These are phyloP conservation scores for Ustilago trichophora DNA, from an alignment of 1,284 basidiomycete genomes.

Conservation along the genomic window DNA sequence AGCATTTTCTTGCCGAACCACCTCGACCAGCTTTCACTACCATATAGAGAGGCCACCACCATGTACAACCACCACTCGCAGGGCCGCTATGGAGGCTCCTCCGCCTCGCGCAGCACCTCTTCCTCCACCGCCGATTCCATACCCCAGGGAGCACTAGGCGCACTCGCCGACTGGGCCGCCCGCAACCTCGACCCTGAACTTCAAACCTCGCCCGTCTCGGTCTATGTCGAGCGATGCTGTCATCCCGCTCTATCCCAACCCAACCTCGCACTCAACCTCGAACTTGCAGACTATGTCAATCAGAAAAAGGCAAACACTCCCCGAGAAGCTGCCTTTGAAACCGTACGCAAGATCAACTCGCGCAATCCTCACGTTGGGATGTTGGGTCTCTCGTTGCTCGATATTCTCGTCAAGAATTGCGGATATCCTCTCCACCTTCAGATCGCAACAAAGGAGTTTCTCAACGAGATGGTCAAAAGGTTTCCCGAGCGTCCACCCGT, in stretches of 20 bases:
- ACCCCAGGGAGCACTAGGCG: slow-evolving; percentile 47
- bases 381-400: slow-evolving; percentile 78
- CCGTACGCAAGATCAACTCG: slow-evolving; percentile 84
- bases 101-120: slow-evolving; percentile 32
- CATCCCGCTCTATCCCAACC: slow-evolving; percentile 86
- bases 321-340: slow-evolving; percentile 84
- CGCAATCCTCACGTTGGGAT: slow-evolving; percentile 88
- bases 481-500: slow-evolving; percentile 97
- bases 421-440: slow-evolving; percentile 97
- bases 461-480: slow-evolving; percentile 95
- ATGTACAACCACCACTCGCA: slow-evolving; percentile 51
- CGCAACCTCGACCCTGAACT: slow-evolving; percentile 54
- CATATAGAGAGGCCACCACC: background rate
- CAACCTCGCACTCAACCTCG: slow-evolving; percentile 90
- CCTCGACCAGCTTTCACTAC: background rate
- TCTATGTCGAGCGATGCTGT: slow-evolving; percentile 76
- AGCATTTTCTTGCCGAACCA: too few species aligned
- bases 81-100: slow-evolving; percentile 27
- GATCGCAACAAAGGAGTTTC: slow-evolving; percentile 97
- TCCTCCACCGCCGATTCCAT: slow-evolving; percentile 12
- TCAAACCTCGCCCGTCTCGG: slow-evolving; percentile 46
- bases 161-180: slow-evolving; percentile 58
- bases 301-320: slow-evolving; percentile 97
- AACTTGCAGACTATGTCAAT: slow-evolving; percentile 92
- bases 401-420: slow-evolving; percentile 92